Conservation (phyloP, 495 filamentous ascomycete species). For the Glutinoglossum americanum region DNA sequence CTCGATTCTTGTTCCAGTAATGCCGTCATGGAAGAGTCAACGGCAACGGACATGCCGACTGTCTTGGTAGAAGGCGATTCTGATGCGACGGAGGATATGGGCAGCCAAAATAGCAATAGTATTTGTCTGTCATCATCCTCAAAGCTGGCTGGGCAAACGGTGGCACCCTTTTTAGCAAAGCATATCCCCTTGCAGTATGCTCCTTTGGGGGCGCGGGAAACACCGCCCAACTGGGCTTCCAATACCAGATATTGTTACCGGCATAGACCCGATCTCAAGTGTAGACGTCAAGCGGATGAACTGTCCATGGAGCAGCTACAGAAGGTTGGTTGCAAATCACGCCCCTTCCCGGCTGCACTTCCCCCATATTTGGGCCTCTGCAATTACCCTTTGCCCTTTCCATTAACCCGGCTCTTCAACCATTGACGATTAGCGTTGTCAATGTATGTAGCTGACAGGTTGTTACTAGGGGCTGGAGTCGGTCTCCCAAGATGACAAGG, state of each 20-base stretch:
- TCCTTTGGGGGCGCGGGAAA: constrained; percentile 27
- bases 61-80: not conserved
- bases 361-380: no score
- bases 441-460: not conserved
- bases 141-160: constrained; percentile 29
- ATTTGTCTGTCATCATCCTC: constrained; percentile 1
- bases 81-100: not conserved
- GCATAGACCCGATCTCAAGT: constrained; percentile 86
- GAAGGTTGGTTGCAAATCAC: constrained; percentile 36
- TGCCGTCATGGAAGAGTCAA: not conserved
- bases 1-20: not conserved
- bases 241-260: constrained; percentile 94
- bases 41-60: not conserved
- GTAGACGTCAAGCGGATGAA: constrained; percentile 76
- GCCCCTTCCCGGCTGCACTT: no score
- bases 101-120: not conserved
- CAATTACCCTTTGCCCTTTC: no score
- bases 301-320: constrained; percentile 89
- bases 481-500: constrained; percentile 62
- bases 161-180: constrained; percentile 65
- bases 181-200: constrained; percentile 75
- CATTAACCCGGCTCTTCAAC: no score
- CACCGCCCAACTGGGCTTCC: constrained; percentile 24
- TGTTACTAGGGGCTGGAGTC: constrained; percentile 48
- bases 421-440: not conserved